Evolutionary conservation across 2,329 filamentous ascomycete genomes (phyloP).

Genomic region (Fusarium liriodendri): DNA sequence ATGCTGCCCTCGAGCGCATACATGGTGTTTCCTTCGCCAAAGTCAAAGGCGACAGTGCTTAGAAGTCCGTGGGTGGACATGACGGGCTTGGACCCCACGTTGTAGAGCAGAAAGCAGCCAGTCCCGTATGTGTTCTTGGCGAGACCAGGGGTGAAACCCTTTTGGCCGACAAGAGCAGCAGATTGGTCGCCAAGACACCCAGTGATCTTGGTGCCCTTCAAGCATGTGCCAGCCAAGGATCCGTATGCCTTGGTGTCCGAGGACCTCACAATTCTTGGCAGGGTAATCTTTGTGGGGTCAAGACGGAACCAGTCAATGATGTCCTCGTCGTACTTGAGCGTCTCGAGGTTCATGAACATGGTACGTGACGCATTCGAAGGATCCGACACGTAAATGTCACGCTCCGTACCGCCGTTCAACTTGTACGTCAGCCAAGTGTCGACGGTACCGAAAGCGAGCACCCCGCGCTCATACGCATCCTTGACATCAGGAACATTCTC

Average conservation of each 20-base stretch:
- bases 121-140: conserved; percentile 92
- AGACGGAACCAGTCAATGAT: conserved; percentile 81
- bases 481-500: conserved; percentile 74
- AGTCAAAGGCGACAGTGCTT: conserved; percentile 82
- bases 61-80: conserved; percentile 82
- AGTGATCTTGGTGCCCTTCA: conserved; percentile 77
- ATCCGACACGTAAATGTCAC: conserved; percentile 79
- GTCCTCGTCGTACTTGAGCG: conserved; percentile 77
- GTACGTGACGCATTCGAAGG: conserved; percentile 83
- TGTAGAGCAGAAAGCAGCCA: conserved; percentile 86
- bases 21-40: conserved; percentile 73
- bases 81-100: conserved; percentile 82
- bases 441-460: conserved; percentile 81
- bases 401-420: conserved; percentile 76
- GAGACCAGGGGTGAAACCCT: conserved; percentile 78
- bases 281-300: conserved; percentile 73
- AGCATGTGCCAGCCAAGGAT: conserved; percentile 65
- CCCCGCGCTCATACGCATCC: conserved; percentile 77
- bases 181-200: conserved; percentile 87
- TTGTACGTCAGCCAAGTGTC: conserved; percentile 86
- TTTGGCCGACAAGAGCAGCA: conserved; percentile 82
- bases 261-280: conserved; percentile 83
- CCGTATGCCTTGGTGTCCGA: conserved; percentile 78
- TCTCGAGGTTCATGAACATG: conserved; percentile 88
- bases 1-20: conserved; percentile 84